Percentiles rank a stretch among this genome's conserved stretches.
Evolutionary conservation across 345 rosid genomes (phyloP).

Genomic region (Psidium friedrichsthalianum): DNA sequence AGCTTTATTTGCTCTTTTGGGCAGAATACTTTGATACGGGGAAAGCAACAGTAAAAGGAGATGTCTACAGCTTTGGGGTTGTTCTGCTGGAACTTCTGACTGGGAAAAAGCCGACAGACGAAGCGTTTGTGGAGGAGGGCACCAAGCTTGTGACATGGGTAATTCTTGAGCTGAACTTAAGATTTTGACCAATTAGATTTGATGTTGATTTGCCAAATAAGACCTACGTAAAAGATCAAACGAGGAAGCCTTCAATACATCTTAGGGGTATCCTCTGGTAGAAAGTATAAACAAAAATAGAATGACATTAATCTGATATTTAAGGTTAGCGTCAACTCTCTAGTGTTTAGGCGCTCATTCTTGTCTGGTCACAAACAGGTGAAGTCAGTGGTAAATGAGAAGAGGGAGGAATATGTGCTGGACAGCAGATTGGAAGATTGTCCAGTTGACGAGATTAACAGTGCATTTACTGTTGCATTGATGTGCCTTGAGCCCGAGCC

Average conservation of each 20-base stretch:
- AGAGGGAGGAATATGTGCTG: constrained; percentile 49
- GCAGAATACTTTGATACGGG: constrained; percentile 80
- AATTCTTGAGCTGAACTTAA: neutral
- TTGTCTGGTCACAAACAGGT: constrained; percentile 30
- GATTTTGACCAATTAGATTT: neutral
- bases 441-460: constrained; percentile 45
- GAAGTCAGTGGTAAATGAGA: constrained; percentile 54
- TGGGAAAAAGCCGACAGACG: constrained; percentile 70
- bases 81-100: constrained; percentile 72
- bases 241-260: neutral
- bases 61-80: constrained; percentile 83
- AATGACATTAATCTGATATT: neutral
- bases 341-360: neutral
- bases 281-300: neutral
- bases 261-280: neutral
- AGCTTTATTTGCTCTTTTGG: neutral
- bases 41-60: constrained; percentile 72
- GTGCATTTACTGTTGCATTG: constrained; percentile 44
- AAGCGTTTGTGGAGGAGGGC: constrained; percentile 75
- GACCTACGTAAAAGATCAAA: neutral
- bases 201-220: neutral
- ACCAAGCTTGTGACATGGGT: constrained; percentile 92
- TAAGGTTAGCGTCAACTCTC: neutral
- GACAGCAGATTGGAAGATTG: constrained; percentile 43
- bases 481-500: constrained; percentile 84